phyloP scores from a whole-genome alignment of 441 rosid species.

The Brassica hybrid region DNA sequence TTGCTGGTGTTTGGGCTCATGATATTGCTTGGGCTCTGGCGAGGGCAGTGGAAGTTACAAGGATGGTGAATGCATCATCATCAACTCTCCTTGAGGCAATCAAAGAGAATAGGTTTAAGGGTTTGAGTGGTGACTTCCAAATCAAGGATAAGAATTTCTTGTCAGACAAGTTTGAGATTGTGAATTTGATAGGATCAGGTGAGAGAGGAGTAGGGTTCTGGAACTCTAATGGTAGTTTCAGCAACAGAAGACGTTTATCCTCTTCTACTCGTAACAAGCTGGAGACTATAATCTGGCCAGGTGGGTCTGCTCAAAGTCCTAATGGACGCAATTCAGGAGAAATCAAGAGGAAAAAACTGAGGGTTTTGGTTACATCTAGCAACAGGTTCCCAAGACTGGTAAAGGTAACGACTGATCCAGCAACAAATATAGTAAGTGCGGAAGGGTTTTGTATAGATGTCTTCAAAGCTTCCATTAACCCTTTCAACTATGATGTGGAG shows the following conservation, averaged over 20 bases:
- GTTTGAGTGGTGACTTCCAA: constrained; percentile 45
- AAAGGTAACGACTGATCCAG: constrained; percentile 13
- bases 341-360: constrained; percentile 27
- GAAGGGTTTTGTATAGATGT: constrained; percentile 51
- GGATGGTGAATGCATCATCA: constrained; percentile 21
- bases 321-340: background rate
- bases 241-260: constrained; percentile 31
- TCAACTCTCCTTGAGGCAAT: constrained; percentile 37
- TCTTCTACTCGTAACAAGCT: constrained; percentile 24
- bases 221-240: constrained; percentile 27
- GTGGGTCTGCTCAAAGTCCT: constrained; percentile 39
- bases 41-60: constrained; percentile 44
- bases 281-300: constrained; percentile 43
- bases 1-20: constrained; percentile 47
- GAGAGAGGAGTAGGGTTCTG: constrained; percentile 44
- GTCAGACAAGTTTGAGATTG: constrained; percentile 44
- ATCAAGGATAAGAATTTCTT: constrained; percentile 32
- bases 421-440: background rate
- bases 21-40: constrained; percentile 49
- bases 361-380: constrained; percentile 43
- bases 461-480: constrained; percentile 36
- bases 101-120: constrained; percentile 32
- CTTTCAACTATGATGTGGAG: constrained; percentile 38
- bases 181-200: constrained; percentile 44
- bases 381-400: constrained; percentile 41